These are phyloP conservation scores for Prunus kanzakura DNA, from an alignment of 306 rosid species.

Conservation along the genomic window DNA sequence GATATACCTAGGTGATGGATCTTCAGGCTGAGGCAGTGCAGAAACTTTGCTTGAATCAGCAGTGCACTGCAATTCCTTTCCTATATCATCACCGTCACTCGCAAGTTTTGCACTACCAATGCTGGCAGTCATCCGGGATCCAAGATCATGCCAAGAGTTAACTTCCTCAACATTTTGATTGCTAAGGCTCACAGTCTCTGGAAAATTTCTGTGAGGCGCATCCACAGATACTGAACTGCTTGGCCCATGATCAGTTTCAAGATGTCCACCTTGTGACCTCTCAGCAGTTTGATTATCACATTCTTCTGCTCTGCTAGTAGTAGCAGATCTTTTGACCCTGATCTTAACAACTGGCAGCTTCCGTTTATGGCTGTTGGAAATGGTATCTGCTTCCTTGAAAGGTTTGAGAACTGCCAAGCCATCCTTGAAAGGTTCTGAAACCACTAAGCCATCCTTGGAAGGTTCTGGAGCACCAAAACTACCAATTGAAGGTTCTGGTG, in stretches of 20 bases:
- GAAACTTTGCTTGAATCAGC: slow-evolving; percentile 75
- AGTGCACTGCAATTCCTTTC: slow-evolving; percentile 82
- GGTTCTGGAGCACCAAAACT: slow-evolving; percentile 18
- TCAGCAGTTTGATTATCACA: slow-evolving; percentile 68
- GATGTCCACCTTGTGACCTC: slow-evolving; percentile 63
- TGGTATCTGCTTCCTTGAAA: slow-evolving; percentile 60
- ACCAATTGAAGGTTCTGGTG: background rate
- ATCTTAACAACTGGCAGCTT: slow-evolving; percentile 67
- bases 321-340: slow-evolving; percentile 77
- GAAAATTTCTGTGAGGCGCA: slow-evolving; percentile 76
- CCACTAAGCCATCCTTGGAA: slow-evolving; percentile 1
- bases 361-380: slow-evolving; percentile 59
- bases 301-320: slow-evolving; percentile 75
- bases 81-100: slow-evolving; percentile 66
- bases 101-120: slow-evolving; percentile 80
- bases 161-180: slow-evolving; percentile 75
- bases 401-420: slow-evolving; percentile 37
- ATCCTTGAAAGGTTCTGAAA: slow-evolving; percentile 17
- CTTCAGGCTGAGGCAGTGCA: slow-evolving; percentile 47
- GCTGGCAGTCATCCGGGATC: slow-evolving; percentile 93
- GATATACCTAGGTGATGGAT: slow-evolving; percentile 71
- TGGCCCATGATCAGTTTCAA: slow-evolving; percentile 60
- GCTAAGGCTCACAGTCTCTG: slow-evolving; percentile 54
- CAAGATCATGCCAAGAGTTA: slow-evolving; percentile 68
- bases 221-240: slow-evolving; percentile 95